phyloP scores from a whole-genome alignment of 192 early-diverging fungal species.

The Backusella sp. region DNA sequence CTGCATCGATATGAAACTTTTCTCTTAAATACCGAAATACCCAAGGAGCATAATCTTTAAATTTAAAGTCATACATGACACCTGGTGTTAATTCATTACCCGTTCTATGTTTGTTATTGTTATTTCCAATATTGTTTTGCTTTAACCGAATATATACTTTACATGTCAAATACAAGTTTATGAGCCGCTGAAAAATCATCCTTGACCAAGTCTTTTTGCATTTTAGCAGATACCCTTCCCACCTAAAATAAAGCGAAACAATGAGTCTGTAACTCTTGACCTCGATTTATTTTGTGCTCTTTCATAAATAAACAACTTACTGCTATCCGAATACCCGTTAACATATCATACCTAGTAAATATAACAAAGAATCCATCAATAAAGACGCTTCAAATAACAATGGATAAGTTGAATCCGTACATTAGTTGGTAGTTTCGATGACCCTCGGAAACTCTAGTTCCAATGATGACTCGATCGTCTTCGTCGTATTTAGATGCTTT shows the following conservation, averaged over 20 bases:
- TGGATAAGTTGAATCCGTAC: conserved; percentile 26
- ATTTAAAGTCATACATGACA: conserved; percentile 96
- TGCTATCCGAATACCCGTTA: conserved; percentile 90
- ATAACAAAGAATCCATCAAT: background rate
- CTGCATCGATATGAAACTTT: conserved; percentile 82
- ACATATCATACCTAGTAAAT: conserved; percentile 88
- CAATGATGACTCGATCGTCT: conserved; percentile 53
- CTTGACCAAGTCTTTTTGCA: conserved; percentile 61
- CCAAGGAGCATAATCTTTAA: conserved; percentile 99
- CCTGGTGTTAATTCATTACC: conserved; percentile 93
- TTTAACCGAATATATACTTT: conserved; percentile 18
- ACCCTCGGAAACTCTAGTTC: conserved; percentile 89
- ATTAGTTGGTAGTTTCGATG: conserved; percentile 97
- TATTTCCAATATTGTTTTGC: background rate
- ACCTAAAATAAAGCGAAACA: conserved; percentile 1
- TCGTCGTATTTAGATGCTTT: conserved; percentile 30
- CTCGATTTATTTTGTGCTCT: background rate
- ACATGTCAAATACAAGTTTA: conserved; percentile 96
- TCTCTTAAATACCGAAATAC: conserved; percentile 90
- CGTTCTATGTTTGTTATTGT: conserved; percentile 42
- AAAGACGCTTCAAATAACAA: background rate
- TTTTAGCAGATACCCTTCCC: conserved; percentile 85
- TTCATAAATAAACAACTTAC: conserved; percentile 19
- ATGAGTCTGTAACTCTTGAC: background rate
- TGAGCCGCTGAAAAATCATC: conserved; percentile 86